Evolutionary conservation across 805 yeast genomes (phyloP).

Genomic region (Nematodospora valgi): DNA sequence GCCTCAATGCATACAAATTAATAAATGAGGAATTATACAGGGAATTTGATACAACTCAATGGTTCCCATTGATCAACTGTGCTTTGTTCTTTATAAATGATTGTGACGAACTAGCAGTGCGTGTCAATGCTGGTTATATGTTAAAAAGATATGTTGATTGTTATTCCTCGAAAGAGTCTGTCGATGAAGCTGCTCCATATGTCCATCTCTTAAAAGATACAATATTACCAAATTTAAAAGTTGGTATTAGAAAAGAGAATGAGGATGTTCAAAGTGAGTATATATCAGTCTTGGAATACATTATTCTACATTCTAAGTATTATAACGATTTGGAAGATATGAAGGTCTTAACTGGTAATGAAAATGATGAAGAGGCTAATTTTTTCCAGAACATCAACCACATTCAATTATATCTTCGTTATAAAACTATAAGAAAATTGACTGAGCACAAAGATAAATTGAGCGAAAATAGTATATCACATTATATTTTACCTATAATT

Average conservation of each 20-base stretch:
- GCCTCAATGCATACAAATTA: conserved; percentile 62
- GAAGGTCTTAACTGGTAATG: conserved; percentile 52
- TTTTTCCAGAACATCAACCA: conserved; percentile 76
- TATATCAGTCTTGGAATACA: conserved; percentile 60
- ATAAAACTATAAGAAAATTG: conserved; percentile 72
- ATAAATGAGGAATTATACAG: conserved; percentile 56
- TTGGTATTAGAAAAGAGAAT: conserved; percentile 57
- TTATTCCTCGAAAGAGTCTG: conserved; percentile 24
- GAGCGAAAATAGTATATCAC: conserved; percentile 60
- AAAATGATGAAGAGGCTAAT: conserved; percentile 79
- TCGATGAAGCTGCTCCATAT: conserved; percentile 23
- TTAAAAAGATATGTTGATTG: conserved; percentile 66
- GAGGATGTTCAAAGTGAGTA: conserved; percentile 73
- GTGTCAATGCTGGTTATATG: conserved; percentile 70
- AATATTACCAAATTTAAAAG: conserved; percentile 61
- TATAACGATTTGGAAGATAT: conserved; percentile 58
- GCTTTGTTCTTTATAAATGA: conserved; percentile 71
- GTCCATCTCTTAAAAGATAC: conserved; percentile 45
- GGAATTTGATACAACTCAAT: conserved; percentile 50
- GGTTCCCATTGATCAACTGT: conserved; percentile 76
- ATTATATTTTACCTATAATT: conserved; percentile 78
- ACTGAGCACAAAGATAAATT: conserved; percentile 46
- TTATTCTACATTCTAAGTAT: conserved; percentile 44
- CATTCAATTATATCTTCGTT: conserved; percentile 82
- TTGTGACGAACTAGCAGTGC: conserved; percentile 71